Base-by-base conservation (phyloP, 75 land plant species). In the Larix kaempferi region DNA sequence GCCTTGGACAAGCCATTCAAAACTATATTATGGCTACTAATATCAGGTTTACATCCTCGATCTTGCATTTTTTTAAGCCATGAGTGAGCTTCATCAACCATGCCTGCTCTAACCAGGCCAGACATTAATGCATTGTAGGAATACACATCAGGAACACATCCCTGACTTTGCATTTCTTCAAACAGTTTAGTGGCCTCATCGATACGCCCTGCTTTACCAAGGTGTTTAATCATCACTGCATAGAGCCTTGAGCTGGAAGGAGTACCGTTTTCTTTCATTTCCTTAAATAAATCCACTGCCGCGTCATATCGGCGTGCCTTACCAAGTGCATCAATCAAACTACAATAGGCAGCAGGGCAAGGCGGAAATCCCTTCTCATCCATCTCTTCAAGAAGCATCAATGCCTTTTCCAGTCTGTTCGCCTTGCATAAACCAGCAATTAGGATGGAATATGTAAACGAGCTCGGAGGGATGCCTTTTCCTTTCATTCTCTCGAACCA, bases 401-500 rank as follows among this genome's bases (percentile, higher is more conserved):
- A 80, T 39, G 97, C 97, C 61, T 87, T 89, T 60, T 90, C 90
- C 37, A 94, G 60, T 79, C 89, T 83, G 67, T 90, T 87, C 6
- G 78, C 89, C 81, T 90, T 94, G 78, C 95, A 93, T 73, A 92
- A 88, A 39, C 90, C 92, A 82, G 88, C 90, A 56, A 94, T 88
- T 22, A 94, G 83, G 61, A 91, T 92, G 21, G 94, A 90, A 65
- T 94, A 94, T 57, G 97, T 94, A 74, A 81, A 86, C 19, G 84
- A 81, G 76, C 88, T 92, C 19, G 94, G 95, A 72, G 37, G 59
- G 79, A 88, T 82, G 21, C 83, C 88, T 61, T 80, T 87, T 64
- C 76, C 78, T 69, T 90, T 90, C 98, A 94, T 90, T 75, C 82
- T 87, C 75, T 87, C 88, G 64, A 84, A 87, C 89, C 82, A 87